Conservation (phyloP, 768 basidiomycete species). For the Gloeostereum incarnatum region DNA sequence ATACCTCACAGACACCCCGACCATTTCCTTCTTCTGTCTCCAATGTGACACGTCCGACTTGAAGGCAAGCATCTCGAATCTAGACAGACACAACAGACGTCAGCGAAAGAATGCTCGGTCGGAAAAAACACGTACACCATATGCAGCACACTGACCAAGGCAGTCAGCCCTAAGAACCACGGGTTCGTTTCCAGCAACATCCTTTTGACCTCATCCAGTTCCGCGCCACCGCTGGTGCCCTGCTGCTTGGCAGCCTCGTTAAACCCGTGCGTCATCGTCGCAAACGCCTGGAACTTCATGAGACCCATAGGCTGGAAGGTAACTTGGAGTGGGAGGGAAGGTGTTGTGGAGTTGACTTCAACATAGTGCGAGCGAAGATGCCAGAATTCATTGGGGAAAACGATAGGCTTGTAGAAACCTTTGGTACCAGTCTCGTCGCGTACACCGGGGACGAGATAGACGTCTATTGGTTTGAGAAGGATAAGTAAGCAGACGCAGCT, state of each 20-base stretch:
- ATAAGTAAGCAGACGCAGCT: conserved; percentile 6
- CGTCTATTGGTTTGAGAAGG: conserved; percentile 30
- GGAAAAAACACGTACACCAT: conserved; percentile 49
- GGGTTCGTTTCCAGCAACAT: conserved; percentile 88
- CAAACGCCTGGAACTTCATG: conserved; percentile 82
- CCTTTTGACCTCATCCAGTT: conserved; percentile 92
- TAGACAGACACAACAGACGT: conserved; percentile 16
- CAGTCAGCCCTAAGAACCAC: conserved; percentile 81
- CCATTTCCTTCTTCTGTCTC: conserved; percentile 90
- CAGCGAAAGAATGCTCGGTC: conserved; percentile 1
- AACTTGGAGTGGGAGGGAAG: conserved; percentile 69
- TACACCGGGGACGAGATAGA: conserved; percentile 47
- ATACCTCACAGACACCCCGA: conserved; percentile 89
- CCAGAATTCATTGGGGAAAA: conserved; percentile 97
- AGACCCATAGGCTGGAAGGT: conserved; percentile 80
- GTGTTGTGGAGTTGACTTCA: conserved; percentile 81
- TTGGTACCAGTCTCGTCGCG: conserved; percentile 58
- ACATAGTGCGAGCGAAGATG: conserved; percentile 71
- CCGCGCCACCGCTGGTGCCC: conserved; percentile 49
- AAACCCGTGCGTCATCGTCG: conserved; percentile 79
- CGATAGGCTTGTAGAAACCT: conserved; percentile 76
- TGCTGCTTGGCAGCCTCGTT: conserved; percentile 78
- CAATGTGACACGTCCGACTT: conserved; percentile 92
- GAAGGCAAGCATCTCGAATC: conserved; percentile 95
- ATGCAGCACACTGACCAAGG: conserved; percentile 79